Base-by-base conservation (phyloP, 2,329 filamentous ascomycete genomes). In the Aspergillus costaricaensis region DNA sequence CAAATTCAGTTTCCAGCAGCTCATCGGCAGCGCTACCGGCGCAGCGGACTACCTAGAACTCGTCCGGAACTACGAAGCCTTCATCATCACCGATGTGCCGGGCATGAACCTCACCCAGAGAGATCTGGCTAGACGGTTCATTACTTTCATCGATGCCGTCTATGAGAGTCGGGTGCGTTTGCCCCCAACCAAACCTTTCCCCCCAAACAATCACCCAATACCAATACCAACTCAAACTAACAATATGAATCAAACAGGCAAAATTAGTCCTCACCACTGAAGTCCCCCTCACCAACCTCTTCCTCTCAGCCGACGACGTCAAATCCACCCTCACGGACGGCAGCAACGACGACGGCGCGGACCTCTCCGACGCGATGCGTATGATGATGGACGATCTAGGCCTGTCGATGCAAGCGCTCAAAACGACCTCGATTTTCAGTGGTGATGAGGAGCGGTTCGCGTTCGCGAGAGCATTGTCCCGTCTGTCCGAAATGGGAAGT, bases 381-480 rank as follows among this genome's bases (percentile, higher is more conserved):
- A 87, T 86, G 70, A 83, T 96, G 70, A 91, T 96, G 85, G 92
- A 96, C 69, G 91, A 96, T 72, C 78, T 97, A 50, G 92, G 92
- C 41, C 85, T 92, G 79, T 93, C 90, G 68, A 93, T 95, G 80
- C 83, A 88, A 53, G 88, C 91, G 76, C 82, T 99, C 69, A 96
- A 96, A 80, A 88, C 88, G 66, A 92, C 89, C 44, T 91, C 86
- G 66, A 86, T 98, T 41, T 99, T 99, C 76, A 91, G 89, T 1
- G 95, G 95, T 43, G 95, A 97, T 60, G 95, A 99, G 80, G 95
- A 99, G 78, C 86, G 92, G 0, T 99, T 99, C 80, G 95, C 95
- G 0, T 99, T 99, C 81, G 92, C 92, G 23, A 82, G 95, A 57
- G 95, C 95, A 1, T 76, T 98, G 67, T 93, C 89, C 57, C 82